Evolutionary conservation across 441 rosid genomes (phyloP).

Genomic region (Croton setiger): DNA sequence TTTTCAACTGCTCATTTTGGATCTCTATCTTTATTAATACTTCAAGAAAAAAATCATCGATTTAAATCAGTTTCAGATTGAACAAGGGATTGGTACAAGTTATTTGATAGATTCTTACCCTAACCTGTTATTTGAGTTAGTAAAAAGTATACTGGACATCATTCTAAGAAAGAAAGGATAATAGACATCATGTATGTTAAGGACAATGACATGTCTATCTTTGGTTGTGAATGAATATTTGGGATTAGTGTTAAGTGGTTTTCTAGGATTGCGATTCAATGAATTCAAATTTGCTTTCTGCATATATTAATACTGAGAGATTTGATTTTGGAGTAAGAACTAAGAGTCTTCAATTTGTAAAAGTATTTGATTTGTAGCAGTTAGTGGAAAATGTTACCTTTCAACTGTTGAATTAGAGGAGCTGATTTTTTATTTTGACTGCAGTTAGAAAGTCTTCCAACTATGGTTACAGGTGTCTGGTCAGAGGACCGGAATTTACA

Average conservation of each 20-base stretch:
- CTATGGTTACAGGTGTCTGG: constrained; percentile 69
- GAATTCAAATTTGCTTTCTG: background rate
- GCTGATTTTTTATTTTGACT: constrained; percentile 13
- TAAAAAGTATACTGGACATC: background rate
- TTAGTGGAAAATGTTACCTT: background rate
- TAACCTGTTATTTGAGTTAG: too few relatives aligned
- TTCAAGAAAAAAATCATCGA: background rate
- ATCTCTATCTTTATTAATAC: background rate
- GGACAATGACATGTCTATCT: background rate
- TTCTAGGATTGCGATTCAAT: background rate
- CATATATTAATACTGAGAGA: background rate
- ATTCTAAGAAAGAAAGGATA: too few relatives aligned
- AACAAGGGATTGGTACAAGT: background rate
- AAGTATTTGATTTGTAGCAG: background rate
- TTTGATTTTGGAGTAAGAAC: constrained; percentile 1
- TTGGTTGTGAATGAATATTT: too few relatives aligned
- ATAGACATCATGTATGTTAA: background rate
- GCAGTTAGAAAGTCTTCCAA: constrained; percentile 67
- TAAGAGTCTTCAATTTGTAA: background rate
- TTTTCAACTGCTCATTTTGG: background rate
- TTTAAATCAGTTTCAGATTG: background rate
- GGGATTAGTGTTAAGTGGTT: background rate
- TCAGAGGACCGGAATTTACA: constrained; percentile 52
- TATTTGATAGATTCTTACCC: background rate
- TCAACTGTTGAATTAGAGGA: background rate